These are phyloP conservation scores for Xylaria venustula DNA, from an alignment of 495 filamentous ascomycete genomes.

Conservation along the genomic window DNA sequence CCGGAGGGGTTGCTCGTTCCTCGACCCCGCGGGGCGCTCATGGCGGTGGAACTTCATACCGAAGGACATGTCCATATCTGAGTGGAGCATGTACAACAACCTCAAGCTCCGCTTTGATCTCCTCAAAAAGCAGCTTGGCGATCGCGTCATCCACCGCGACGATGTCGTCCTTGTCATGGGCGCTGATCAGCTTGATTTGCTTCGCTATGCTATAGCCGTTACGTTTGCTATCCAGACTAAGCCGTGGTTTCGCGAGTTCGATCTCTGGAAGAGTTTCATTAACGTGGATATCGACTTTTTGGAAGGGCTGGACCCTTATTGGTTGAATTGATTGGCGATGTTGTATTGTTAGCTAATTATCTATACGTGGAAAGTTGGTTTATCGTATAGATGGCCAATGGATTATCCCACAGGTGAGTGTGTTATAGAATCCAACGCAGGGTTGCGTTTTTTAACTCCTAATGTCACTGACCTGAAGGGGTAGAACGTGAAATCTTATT, in stretches of 20 bases:
- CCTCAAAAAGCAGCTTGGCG: slow-evolving; percentile 29
- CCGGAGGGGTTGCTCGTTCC: slow-evolving; percentile 32
- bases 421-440: too few species aligned
- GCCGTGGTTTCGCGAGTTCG: slow-evolving; percentile 52
- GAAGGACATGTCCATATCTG: slow-evolving; percentile 47
- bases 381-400: too few species aligned
- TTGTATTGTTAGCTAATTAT: too few species aligned
- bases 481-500: too few species aligned
- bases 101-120: slow-evolving; percentile 29
- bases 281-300: slow-evolving; percentile 48
- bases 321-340: slow-evolving; percentile 36
- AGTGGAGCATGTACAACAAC: slow-evolving; percentile 44
- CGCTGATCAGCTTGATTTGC: slow-evolving; percentile 39
- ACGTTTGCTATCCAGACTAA: slow-evolving; percentile 49
- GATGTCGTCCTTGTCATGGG: slow-evolving; percentile 50
- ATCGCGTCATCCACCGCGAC: slow-evolving; percentile 36
- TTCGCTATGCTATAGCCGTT: slow-evolving; percentile 37
- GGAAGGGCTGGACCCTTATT: slow-evolving; percentile 38
- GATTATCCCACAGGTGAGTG: too few species aligned
- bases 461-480: too few species aligned
- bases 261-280: slow-evolving; percentile 54
- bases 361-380: too few species aligned
- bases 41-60: slow-evolving; percentile 53
- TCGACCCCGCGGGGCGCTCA: slow-evolving; percentile 36
- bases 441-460: too few species aligned